A percentile compares a stretch with the other conserved stretches of the same genome.
These are phyloP conservation scores for Syzygium oleosum DNA, from an alignment of 345 rosid species.

Conservation along the genomic window DNA sequence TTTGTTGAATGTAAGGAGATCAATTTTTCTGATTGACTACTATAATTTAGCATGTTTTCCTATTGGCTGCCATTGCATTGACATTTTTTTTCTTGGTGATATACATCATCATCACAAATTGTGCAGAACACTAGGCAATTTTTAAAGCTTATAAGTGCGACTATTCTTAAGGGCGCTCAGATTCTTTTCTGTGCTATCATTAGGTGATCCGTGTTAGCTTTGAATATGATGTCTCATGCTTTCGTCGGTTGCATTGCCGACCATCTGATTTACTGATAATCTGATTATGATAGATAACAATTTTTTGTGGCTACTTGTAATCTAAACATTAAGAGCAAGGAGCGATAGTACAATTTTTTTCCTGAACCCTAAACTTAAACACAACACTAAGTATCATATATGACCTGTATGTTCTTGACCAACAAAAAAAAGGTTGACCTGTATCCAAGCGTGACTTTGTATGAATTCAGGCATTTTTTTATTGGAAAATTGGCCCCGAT, in stretches of 20 bases:
- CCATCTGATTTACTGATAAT: background rate
- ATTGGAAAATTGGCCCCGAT: background rate
- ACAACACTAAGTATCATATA: background rate
- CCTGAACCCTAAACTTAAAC: background rate
- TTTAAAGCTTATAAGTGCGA: background rate
- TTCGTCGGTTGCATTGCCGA: background rate
- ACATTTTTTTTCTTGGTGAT: background rate
- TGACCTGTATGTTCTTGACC: background rate
- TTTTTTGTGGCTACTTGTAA: background rate
- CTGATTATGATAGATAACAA: background rate
- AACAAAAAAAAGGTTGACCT: background rate
- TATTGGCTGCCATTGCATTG: background rate
- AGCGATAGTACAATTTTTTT: background rate
- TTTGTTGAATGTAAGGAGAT: background rate
- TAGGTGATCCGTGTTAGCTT: background rate
- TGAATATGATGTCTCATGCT: background rate
- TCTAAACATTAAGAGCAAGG: background rate
- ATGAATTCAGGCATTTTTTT: background rate
- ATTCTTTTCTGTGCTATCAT: background rate
- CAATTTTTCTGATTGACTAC: background rate
- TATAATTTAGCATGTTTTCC: background rate
- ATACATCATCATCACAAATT: background rate
- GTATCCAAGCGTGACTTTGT: background rate
- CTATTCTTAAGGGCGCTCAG: background rate
- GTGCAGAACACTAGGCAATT: background rate